Conservation (phyloP, 805 yeast genomes). For the Wickerhamia fluorescens region DNA sequence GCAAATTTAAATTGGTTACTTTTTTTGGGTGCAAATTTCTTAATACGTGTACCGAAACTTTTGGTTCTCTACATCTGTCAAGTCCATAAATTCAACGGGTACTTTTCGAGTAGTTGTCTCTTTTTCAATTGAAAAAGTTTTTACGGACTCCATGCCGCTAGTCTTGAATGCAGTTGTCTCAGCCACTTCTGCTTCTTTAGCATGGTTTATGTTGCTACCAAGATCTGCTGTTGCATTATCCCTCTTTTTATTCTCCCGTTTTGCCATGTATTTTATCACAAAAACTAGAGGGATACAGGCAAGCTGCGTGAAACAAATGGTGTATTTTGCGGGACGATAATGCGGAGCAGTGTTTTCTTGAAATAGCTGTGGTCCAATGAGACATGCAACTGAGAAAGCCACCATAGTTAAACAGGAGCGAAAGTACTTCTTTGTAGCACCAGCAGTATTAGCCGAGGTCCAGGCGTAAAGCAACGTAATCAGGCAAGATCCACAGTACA, state of each 20-base stretch:
- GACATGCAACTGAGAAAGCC: conserved; percentile 60
- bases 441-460: conserved; percentile 62
- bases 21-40: too few species aligned
- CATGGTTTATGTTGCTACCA: background rate
- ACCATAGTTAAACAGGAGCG: conserved; percentile 53
- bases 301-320: conserved; percentile 44
- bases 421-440: conserved; percentile 65
- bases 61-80: conserved; percentile 53
- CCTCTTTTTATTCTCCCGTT: conserved; percentile 44
- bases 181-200: too few species aligned
- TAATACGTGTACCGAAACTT: conserved; percentile 49
- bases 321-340: conserved; percentile 54
- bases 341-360: conserved; percentile 43
- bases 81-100: conserved; percentile 47
- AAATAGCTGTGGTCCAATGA: conserved; percentile 66
- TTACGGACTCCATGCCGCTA: too few species aligned
- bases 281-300: conserved; percentile 38
- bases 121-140: too few species aligned
- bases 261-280: conserved; percentile 36
- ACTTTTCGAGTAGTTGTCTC: conserved; percentile 20
- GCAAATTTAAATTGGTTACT: too few species aligned
- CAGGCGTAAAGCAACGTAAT: conserved; percentile 54
- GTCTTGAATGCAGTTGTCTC: too few species aligned
- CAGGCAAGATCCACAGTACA: conserved; percentile 50
- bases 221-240: conserved; percentile 28